phyloP scores from a whole-genome alignment of 78 protist genomes.

The Chrysochromulina parva region DNA sequence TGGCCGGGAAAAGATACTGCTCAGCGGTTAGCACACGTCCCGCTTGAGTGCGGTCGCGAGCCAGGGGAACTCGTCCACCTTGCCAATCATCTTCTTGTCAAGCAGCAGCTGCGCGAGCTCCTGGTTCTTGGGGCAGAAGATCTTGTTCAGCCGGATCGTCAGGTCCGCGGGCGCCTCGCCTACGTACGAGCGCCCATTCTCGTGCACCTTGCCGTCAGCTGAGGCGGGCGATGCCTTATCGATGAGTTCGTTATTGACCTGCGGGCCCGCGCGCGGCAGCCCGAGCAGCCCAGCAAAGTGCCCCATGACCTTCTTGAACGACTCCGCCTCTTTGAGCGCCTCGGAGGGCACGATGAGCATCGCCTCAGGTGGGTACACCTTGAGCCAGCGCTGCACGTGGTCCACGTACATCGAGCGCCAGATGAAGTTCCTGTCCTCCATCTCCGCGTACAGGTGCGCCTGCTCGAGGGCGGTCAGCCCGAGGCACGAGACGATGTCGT shows the following conservation, averaged over 20 bases:
- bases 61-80: conserved; percentile 5
- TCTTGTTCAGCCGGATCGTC: neutral
- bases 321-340: neutral
- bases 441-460: neutral
- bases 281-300: too few species aligned
- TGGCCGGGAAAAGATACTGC: too few species aligned
- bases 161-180: neutral
- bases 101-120: neutral
- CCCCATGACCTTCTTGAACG: too few species aligned
- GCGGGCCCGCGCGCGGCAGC: neutral
- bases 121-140: conserved; percentile 8
- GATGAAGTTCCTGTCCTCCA: neutral
- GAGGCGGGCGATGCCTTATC: neutral
- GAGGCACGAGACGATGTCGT: neutral
- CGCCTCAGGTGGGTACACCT: neutral
- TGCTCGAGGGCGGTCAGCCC: neutral
- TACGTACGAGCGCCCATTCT: neutral
- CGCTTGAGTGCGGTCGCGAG: conserved; percentile 23
- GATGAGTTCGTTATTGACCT: neutral
- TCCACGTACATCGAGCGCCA: conserved; percentile 10
- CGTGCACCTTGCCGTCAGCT: conserved; percentile 2
- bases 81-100: neutral
- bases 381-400: neutral
- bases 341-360: neutral
- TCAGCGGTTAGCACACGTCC: neutral